These are phyloP conservation scores for Tetracladium marchalianum DNA, from an alignment of 495 filamentous ascomycete species.

Conservation along the genomic window DNA sequence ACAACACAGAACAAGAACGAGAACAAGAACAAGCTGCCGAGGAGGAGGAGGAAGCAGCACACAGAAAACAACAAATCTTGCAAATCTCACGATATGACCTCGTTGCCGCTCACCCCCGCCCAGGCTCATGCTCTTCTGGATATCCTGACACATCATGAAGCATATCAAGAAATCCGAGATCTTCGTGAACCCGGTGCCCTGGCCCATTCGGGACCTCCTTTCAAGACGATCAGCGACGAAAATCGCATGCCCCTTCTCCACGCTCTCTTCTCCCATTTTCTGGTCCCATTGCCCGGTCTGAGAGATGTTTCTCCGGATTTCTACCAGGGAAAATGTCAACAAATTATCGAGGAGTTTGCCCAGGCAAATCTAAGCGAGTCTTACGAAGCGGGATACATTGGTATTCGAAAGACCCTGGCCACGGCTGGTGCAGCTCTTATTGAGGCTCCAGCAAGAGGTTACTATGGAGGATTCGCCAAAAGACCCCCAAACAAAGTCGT, in stretches of 20 bases:
- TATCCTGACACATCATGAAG: constrained; percentile 54
- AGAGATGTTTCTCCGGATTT: constrained; percentile 45
- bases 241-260: constrained; percentile 49
- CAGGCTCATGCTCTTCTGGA: constrained; percentile 55
- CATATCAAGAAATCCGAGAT: constrained; percentile 49
- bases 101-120: constrained; percentile 26
- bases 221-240: constrained; percentile 23
- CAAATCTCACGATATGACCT: constrained; percentile 15
- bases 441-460: constrained; percentile 47
- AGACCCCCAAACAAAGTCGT: constrained; percentile 21
- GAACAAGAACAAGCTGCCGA: too few species aligned
- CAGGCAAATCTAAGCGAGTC: constrained; percentile 54
- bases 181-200: constrained; percentile 47
- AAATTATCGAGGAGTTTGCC: constrained; percentile 38
- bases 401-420: constrained; percentile 53
- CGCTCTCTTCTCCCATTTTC: constrained; percentile 43
- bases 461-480: constrained; percentile 39
- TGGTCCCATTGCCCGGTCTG: constrained; percentile 46
- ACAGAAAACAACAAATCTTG: constrained; percentile 6
- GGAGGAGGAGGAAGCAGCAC: too few species aligned
- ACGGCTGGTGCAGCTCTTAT: constrained; percentile 51
- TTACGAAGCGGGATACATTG: constrained; percentile 57
- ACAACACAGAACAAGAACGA: too few species aligned
- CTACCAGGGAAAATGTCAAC: constrained; percentile 41
- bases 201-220: constrained; percentile 49